Percentiles rank a stretch among this genome's conserved stretches.
These are phyloP conservation scores for Klebsormidium nitens DNA, from an alignment of 139 green algal species.

Conservation along the genomic window DNA sequence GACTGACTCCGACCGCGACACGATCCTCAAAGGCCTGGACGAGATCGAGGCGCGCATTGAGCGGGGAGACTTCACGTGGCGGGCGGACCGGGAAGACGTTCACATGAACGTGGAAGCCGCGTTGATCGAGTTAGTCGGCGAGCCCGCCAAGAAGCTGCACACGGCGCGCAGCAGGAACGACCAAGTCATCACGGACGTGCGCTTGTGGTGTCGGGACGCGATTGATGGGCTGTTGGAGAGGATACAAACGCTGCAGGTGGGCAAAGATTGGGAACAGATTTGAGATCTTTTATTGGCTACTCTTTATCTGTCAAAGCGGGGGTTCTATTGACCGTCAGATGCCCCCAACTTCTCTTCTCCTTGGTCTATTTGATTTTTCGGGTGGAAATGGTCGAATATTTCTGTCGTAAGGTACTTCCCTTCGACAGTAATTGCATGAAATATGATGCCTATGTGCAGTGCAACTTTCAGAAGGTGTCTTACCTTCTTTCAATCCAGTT, in stretches of 20 bases:
- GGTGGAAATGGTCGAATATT: too few relatives aligned
- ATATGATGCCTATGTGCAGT: too few relatives aligned
- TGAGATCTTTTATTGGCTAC: conserved; percentile 7
- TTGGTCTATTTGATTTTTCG: too few relatives aligned
- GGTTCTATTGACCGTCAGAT: too few relatives aligned
- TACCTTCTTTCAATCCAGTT: too few relatives aligned
- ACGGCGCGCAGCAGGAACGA: conserved; percentile 94
- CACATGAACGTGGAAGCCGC: conserved; percentile 46
- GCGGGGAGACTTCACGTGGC: conserved; percentile 32
- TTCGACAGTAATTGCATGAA: too few relatives aligned
- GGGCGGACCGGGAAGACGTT: conserved; percentile 38
- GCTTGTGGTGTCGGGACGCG: conserved; percentile 80
- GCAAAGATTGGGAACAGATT: conserved; percentile 55
- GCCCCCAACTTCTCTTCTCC: too few relatives aligned
- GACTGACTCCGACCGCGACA: conserved; percentile 29
- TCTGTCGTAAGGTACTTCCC: too few relatives aligned
- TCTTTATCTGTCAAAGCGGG: background rate
- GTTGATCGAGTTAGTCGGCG: conserved; percentile 35
- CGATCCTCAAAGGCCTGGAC: conserved; percentile 34
- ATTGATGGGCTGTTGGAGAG: conserved; percentile 72
- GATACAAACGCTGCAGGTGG: conserved; percentile 68
- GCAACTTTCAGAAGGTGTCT: too few relatives aligned
- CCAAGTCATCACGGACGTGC: conserved; percentile 95
- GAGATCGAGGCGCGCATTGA: conserved; percentile 35
- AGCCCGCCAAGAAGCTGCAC: conserved; percentile 88